These are phyloP conservation scores for Carallia pectinifolia DNA, from an alignment of 345 rosid species.

Conservation along the genomic window DNA sequence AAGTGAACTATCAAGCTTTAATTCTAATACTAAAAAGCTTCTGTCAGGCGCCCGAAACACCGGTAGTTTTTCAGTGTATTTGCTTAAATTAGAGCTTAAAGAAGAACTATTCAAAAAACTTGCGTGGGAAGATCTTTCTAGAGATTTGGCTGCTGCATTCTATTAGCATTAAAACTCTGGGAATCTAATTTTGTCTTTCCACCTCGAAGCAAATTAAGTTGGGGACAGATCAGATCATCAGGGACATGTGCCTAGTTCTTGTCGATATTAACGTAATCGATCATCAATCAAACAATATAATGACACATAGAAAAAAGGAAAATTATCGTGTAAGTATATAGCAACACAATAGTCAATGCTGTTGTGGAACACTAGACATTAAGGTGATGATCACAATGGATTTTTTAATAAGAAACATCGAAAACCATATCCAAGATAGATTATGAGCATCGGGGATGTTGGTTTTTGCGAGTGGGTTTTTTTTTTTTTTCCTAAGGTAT, in stretches of 20 bases:
- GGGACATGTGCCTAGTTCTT: not conserved
- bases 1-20: too few relatives aligned
- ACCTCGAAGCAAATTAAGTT: not conserved
- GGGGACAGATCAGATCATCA: slow-evolving; percentile 8
- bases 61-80: too few relatives aligned
- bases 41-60: too few relatives aligned
- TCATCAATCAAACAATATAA: not conserved
- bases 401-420: slow-evolving; percentile 17
- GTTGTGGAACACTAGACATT: too few relatives aligned
- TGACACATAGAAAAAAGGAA: too few relatives aligned
- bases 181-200: not conserved
- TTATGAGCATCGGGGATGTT: slow-evolving; percentile 47
- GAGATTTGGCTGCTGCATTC: not conserved
- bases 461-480: slow-evolving; percentile 20
- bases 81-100: too few relatives aligned
- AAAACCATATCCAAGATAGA: slow-evolving; percentile 60
- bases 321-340: too few relatives aligned
- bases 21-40: too few relatives aligned
- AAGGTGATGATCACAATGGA: not conserved
- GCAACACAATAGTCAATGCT: too few relatives aligned
- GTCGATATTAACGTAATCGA: not conserved
- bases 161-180: not conserved
- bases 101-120: too few relatives aligned
- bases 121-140: too few relatives aligned
- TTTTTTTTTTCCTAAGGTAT: too few relatives aligned